phyloP scores from a whole-genome alignment of 129 eudicot genomes.

The Flaveria bidentis region DNA sequence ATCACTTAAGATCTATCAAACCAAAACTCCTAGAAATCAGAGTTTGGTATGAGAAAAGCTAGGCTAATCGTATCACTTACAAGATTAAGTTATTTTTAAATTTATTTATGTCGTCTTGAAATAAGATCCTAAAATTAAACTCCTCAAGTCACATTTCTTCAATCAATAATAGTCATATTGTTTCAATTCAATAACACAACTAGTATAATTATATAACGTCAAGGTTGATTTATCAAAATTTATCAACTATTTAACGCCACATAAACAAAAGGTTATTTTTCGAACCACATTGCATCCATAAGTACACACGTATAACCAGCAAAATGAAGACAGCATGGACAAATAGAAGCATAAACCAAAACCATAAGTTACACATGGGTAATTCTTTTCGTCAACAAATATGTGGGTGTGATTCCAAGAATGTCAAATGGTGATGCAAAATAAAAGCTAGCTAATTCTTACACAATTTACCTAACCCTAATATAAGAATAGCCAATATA shows the following conservation, averaged over 20 bases:
- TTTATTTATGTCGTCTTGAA: background rate
- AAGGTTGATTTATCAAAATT: background rate
- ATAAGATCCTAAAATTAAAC: background rate
- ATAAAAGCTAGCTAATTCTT: slow-evolving; percentile 21
- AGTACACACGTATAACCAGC: background rate
- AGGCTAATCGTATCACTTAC: background rate
- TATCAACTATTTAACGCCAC: background rate
- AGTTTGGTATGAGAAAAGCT: too few species aligned
- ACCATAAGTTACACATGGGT: background rate
- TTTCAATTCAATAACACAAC: too few species aligned
- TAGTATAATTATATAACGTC: too few species aligned
- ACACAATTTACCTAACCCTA: slow-evolving; percentile 27
- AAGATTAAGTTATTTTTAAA: background rate
- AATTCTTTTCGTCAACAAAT: background rate
- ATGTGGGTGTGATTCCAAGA: background rate
- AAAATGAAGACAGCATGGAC: background rate
- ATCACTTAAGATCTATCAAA: background rate
- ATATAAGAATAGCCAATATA: slow-evolving; percentile 37
- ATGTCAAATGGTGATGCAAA: slow-evolving; percentile 3
- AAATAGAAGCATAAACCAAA: slow-evolving; percentile 2
- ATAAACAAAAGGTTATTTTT: background rate
- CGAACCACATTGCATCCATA: background rate
- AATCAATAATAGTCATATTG: too few species aligned
- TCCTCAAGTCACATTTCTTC: too few species aligned
- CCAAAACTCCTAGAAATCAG: background rate